Evolutionary conservation across 1,284 basidiomycete species (phyloP).

Genomic region (Leccinum laetum): DNA sequence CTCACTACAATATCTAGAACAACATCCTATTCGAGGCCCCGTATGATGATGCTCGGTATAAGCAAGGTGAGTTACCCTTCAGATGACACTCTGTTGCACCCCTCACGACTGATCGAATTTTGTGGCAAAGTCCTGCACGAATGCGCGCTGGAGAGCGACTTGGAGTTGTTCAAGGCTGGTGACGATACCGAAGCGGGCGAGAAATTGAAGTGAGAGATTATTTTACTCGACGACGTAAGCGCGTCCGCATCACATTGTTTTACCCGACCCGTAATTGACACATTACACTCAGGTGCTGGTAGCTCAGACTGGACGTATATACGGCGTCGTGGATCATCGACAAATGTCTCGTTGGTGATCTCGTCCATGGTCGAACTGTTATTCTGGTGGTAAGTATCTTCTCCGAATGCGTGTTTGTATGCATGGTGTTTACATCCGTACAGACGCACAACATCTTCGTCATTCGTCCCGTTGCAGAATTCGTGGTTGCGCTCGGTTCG

Average conservation of each 20-base stretch:
- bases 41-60: neutral
- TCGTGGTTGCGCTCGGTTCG: neutral
- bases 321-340: slow-evolving; percentile 1
- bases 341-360: neutral
- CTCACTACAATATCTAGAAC: neutral
- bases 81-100: neutral
- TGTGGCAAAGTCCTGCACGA: neutral
- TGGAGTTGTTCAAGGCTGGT: neutral
- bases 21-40: neutral
- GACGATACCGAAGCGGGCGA: slow-evolving; percentile 1
- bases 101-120: neutral
- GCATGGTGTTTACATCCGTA: neutral
- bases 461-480: neutral
- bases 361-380: neutral
- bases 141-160: neutral
- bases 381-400: neutral
- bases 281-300: neutral
- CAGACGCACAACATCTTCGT: neutral
- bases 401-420: neutral
- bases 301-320: neutral
- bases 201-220: neutral
- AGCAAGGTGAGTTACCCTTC: neutral
- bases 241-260: neutral
- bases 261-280: neutral
- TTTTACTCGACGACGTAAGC: slow-evolving; percentile 6